phyloP scores from a whole-genome alignment of 306 rosid species.

The Styphnolobium japonicum region DNA sequence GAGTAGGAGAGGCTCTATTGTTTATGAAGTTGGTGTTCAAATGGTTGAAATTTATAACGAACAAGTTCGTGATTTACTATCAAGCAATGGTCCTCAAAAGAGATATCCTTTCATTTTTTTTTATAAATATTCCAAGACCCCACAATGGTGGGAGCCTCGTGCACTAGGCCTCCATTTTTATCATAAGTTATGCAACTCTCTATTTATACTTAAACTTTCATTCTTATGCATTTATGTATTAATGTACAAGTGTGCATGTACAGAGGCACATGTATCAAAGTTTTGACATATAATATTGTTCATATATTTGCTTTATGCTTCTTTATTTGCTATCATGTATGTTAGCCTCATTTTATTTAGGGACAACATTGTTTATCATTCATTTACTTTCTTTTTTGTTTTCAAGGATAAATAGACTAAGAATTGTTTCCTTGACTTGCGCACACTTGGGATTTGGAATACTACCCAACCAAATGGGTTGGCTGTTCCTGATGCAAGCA shows the following conservation, averaged over 20 bases:
- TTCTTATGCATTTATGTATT: slow-evolving; percentile 20
- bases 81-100: slow-evolving; percentile 73
- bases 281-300: slow-evolving; percentile 4
- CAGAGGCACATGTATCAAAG: background rate
- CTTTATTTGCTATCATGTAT: slow-evolving; percentile 11
- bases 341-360: background rate
- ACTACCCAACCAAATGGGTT: slow-evolving; percentile 94
- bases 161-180: background rate
- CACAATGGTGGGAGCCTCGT: background rate
- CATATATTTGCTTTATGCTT: background rate
- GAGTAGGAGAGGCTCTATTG: slow-evolving; percentile 68
- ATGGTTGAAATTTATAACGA: slow-evolving; percentile 99
- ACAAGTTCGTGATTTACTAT: slow-evolving; percentile 95
- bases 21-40: slow-evolving; percentile 91
- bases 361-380: background rate
- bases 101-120: slow-evolving; percentile 72
- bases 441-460: slow-evolving; percentile 99
- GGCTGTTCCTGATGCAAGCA: slow-evolving; percentile 96
- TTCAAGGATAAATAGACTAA: background rate
- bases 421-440: slow-evolving; percentile 78
- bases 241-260: background rate
- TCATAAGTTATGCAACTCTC: background rate
- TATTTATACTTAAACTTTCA: slow-evolving; percentile 1
- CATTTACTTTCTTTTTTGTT: slow-evolving; percentile 12
- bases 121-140: background rate